Base-by-base conservation (phyloP, 2,329 filamentous ascomycete species). In the Diplodia corticola region DNA sequence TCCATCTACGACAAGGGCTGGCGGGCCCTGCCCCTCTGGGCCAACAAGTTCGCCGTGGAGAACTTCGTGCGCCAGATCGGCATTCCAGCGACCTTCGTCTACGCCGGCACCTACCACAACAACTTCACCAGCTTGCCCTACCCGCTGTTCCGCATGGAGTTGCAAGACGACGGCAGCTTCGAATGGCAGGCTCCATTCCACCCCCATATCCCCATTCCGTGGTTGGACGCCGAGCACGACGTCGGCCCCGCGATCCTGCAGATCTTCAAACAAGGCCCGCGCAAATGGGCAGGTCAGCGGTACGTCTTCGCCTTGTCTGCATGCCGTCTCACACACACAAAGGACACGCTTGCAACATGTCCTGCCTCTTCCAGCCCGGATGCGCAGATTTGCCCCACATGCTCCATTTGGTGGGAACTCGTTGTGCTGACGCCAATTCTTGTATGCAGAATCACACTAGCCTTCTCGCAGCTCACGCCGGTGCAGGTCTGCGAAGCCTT, bases 41-140 rank as follows among this genome's bases (percentile, higher is more conserved):
- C 91, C 4, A 89, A 90, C 68, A 99, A 99, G 79, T 93, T 96
- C 78, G 89, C 91, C 59, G 90, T 98, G 49, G 95, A 98, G 79
- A 91, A 95, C 64, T 96, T 98, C 77, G 86, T 97, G 61, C 88
- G 91, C 67, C 87, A 92, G 75, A 86, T 97, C 48, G 89, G 89
- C 10, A 83, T 97, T 12, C 92, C 92, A 0, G 89, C 93, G 0
- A 98, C 94, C 0, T 98, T 97, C 77, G 89, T 97, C 70, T 97
- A 97, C 79, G 92, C 93, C 10, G 95, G 94, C 67, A 97, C 97
- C 73, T 99, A 98, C 83, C 97, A 98, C 84, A 98, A 98, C 80
- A 98, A 99, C 77, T 99, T 98, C 80, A 98, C 94, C 33, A 95
- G 91, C 54, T 84, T 97, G 35, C 88, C 88, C 1, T 98, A 97